Conservation (phyloP, 2,329 filamentous ascomycete genomes). For the Pseudogymnoascus sp. region DNA sequence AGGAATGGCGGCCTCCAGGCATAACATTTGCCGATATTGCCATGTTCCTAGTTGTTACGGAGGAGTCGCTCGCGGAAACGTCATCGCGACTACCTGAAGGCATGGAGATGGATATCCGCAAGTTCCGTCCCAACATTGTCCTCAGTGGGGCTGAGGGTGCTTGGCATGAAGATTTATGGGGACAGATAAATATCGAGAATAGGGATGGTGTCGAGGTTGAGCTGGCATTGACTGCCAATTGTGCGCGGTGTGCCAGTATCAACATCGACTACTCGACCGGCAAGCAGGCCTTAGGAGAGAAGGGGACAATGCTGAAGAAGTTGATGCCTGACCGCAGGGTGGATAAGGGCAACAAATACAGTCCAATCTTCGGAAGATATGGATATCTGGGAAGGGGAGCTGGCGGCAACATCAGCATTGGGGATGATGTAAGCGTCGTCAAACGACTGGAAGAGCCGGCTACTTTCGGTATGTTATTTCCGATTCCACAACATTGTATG, state of each 20-base stretch:
- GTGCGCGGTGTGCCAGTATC: constrained; percentile 58
- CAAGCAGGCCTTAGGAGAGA: constrained; percentile 45
- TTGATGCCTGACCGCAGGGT: constrained; percentile 63
- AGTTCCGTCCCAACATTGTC: constrained; percentile 68
- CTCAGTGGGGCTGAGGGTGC: constrained; percentile 47
- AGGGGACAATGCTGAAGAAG: constrained; percentile 58
- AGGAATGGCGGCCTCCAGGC: not conserved
- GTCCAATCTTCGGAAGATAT: constrained; percentile 67
- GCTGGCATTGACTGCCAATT: constrained; percentile 60
- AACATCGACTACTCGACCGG: constrained; percentile 67
- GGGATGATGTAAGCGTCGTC: constrained; percentile 40
- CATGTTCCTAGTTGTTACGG: constrained; percentile 64
- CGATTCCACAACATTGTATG: not conserved
- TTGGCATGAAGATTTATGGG: constrained; percentile 70
- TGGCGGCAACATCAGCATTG: constrained; percentile 34
- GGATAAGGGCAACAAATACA: constrained; percentile 58
- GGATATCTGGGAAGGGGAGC: constrained; percentile 44
- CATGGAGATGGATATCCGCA: constrained; percentile 52
- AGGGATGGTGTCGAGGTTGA: constrained; percentile 20
- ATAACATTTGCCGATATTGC: constrained; percentile 69
- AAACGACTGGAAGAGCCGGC: constrained; percentile 37
- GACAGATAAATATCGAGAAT: constrained; percentile 42
- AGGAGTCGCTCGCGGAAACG: constrained; percentile 62
- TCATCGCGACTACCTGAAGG: constrained; percentile 44
- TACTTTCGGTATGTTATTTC: constrained; percentile 38